Evolutionary conservation across 2,329 filamentous ascomycete species (phyloP).

Genomic region (Phaeosphaeriaceae sp.): DNA sequence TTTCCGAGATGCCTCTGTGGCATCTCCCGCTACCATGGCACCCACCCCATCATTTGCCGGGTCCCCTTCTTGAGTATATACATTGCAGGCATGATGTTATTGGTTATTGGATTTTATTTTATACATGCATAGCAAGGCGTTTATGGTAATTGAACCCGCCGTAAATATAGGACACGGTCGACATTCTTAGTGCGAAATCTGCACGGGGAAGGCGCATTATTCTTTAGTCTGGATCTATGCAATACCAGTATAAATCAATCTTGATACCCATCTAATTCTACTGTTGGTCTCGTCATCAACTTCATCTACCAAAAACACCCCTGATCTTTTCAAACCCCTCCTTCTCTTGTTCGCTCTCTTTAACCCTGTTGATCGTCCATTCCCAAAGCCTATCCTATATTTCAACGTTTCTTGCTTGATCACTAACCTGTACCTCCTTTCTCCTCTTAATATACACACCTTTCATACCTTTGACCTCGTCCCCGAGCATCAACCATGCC

Average conservation of each 20-base stretch:
- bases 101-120: background rate
- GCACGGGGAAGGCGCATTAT: conserved; percentile 1
- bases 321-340: conserved; percentile 25
- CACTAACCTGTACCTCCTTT: conserved; percentile 51
- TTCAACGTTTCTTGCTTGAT: conserved; percentile 51
- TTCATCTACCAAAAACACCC: background rate
- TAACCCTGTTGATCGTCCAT: conserved; percentile 53
- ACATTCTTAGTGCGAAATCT: background rate
- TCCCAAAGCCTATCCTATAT: conserved; percentile 55
- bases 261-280: too few species aligned
- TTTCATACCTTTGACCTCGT: conserved; percentile 42
- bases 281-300: background rate
- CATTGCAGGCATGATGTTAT: background rate
- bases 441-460: conserved; percentile 56
- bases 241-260: background rate
- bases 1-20: conserved; percentile 43
- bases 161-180: background rate
- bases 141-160: background rate
- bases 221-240: background rate
- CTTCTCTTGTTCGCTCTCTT: conserved; percentile 30
- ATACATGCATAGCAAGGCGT: conserved; percentile 14
- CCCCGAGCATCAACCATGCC: conserved; percentile 49
- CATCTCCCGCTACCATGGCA: conserved; percentile 26
- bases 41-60: conserved; percentile 25
- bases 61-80: conserved; percentile 3